A percentile compares a stretch with the other conserved stretches of the same genome.
These are phyloP conservation scores for Salpingoeca rosetta DNA, from an alignment of 78 protist genomes.

Conservation along the genomic window DNA sequence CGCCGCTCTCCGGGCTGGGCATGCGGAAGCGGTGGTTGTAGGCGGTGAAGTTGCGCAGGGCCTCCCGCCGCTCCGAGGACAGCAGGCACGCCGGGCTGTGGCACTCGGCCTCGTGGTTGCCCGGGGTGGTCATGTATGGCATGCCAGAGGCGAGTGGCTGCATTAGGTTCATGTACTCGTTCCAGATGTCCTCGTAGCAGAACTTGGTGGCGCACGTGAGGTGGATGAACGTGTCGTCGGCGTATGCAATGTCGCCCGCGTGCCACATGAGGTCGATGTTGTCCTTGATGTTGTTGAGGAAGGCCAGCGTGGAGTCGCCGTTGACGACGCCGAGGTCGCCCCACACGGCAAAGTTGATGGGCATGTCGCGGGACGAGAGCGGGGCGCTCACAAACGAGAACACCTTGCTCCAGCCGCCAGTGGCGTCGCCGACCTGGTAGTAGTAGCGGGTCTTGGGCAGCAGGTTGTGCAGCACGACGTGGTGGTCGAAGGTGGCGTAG, in stretches of 20 bases:
- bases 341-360: background rate
- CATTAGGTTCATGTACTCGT: background rate
- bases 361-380: background rate
- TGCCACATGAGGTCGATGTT: background rate
- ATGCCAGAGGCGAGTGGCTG: background rate
- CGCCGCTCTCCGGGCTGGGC: constrained; percentile 5
- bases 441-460: background rate
- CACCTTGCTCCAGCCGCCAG: background rate
- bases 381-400: background rate
- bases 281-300: background rate
- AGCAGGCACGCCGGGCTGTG: background rate
- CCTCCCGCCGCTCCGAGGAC: background rate
- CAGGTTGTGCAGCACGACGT: background rate
- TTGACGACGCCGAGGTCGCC: background rate
- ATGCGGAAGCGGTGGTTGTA: constrained; percentile 16
- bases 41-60: constrained; percentile 1
- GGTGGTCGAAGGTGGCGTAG: background rate
- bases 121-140: background rate
- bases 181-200: background rate
- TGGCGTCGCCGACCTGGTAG: background rate
- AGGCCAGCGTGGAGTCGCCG: background rate
- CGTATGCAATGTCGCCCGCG: constrained; percentile 22
- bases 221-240: background rate
- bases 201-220: background rate
- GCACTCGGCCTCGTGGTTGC: constrained; percentile 21